Base-by-base conservation (phyloP, 352 stramenopile species). In the Pythium rhizo-oryzae region DNA sequence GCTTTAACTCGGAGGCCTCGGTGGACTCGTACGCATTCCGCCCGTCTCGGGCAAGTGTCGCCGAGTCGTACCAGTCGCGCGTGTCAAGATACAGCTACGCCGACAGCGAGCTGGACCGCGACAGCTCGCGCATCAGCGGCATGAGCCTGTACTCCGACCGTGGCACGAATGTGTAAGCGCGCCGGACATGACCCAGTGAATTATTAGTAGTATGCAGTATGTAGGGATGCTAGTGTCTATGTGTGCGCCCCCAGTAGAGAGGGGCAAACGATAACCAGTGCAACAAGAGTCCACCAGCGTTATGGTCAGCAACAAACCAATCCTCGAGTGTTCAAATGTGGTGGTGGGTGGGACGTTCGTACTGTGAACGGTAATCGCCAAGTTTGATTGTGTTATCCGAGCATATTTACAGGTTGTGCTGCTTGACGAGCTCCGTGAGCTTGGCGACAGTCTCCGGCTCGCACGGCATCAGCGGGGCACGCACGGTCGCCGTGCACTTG, bases 401-500 rank as follows among this genome's bases (percentile, higher is more conserved):
- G 67, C 87, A 88, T 47, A n/a, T 8, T 67, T 93, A 77, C 72
- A 96, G 70, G 57, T 91, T 89, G 77, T 94, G 82, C 59, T 83
- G 64, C 77, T 91, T 87, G 52, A 92, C 72, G 49, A 91, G 68
- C 62, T 80, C 72, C 51, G 75, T 82, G 54, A 96, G 74, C 62
- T 76, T 85, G 49, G 82, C 81, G 33, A 89, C 69, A 2, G 87
- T 93, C 58, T 87, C 81, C 23, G 79, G 74, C 54, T 81, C 82
- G 60, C 90, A 94, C 59, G 85, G 67, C 30, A 91, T 81, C 33
- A 97, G 78, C 21, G 90, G 90, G 12, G 89, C 76, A 21, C 90
- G 88, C 60, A 92, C 87, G 33, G 84, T 68, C 60, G 85, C 61
- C 18, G 84, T 77, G 76, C 87, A 96, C 80, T 96, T 96, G 77